phyloP scores from a whole-genome alignment of 805 yeast genomes.

The Blastobotrys mokoenaii region DNA sequence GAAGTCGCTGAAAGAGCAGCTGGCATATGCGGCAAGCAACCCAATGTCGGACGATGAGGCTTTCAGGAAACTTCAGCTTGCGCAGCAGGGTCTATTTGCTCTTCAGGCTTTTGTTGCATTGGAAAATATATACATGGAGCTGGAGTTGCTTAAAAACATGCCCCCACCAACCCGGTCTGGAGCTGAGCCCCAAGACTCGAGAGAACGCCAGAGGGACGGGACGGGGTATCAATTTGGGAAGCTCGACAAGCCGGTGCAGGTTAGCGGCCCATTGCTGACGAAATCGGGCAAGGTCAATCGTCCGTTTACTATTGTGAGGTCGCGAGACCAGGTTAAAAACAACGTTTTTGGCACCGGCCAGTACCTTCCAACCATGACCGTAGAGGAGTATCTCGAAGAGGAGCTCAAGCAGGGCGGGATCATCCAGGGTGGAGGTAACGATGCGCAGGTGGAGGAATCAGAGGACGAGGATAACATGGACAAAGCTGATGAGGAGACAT shows the following conservation, averaged over 20 bases:
- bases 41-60: conserved; percentile 50
- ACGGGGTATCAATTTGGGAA: background rate
- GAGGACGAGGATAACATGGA: conserved; percentile 57
- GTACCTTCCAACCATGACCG: conserved; percentile 84
- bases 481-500: conserved; percentile 55
- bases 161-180: conserved; percentile 26
- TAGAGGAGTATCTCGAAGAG: conserved; percentile 82
- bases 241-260: conserved; percentile 5
- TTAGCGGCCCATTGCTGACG: conserved; percentile 36
- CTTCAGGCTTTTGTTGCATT: conserved; percentile 47
- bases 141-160: conserved; percentile 48
- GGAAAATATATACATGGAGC: conserved; percentile 56
- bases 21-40: conserved; percentile 26
- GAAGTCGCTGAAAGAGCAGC: conserved; percentile 40
- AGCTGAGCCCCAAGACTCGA: background rate
- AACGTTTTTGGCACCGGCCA: conserved; percentile 90
- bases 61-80: conserved; percentile 45
- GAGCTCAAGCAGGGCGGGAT: conserved; percentile 83
- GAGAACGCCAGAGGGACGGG: background rate
- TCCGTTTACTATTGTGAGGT: conserved; percentile 67
- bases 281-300: conserved; percentile 69
- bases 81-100: conserved; percentile 45
- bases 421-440: conserved; percentile 28
- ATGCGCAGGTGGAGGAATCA: conserved; percentile 26
- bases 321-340: conserved; percentile 45